Base-by-base conservation (phyloP, 2,329 filamentous ascomycete genomes). In the Dichotomopilus funicola region DNA sequence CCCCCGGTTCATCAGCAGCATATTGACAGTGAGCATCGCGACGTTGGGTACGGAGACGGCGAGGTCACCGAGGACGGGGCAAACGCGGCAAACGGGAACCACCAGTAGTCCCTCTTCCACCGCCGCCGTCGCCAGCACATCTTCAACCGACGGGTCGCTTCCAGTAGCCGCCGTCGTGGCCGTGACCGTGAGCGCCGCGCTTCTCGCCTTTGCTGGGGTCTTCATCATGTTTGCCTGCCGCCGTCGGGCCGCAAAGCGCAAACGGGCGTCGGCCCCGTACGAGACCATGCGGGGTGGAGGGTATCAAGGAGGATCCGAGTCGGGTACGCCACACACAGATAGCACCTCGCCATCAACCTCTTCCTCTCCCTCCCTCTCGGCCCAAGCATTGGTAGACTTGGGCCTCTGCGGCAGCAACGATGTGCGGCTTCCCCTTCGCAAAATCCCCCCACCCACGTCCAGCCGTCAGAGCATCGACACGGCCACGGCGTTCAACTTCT, bases 391-490 rank as follows among this genome's bases (percentile, higher is more conserved):
- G 1, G 9, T 54, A 1, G 57, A 59, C 27, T 38, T 57, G 3
- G 53, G 52, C 0, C 48, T 54, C 35, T 37, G 34, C 44, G 5
- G 19, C 51, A 52, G 11, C 45, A 51, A 27, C 19, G 19, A 27
- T 27, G 19, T 35, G 11, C 51, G 6, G 51, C 40, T 2, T 42
- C 10, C 6, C 34, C 41, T 19, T 10, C 54, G 3, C 40, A 13
- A 27, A 49, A 42, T 13, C 45, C 42, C 19, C 49, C 12, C 2
- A 33, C 35, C 13, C 2, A 27, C 19, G 19, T 12, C 11, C 3
- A 51, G 57, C 48, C 52, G 59, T 37, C 49, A 53, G 3, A 59
- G 56, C 37, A 45, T 61, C 48, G 59, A 61, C 55, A 61, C 59
- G 11, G 33, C 51, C 12, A 54, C 56, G n/a, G 57, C 59, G 7